Evolutionary conservation across 192 early-diverging fungal species (phyloP).

Genomic region (Coemansia guatemalensis): DNA sequence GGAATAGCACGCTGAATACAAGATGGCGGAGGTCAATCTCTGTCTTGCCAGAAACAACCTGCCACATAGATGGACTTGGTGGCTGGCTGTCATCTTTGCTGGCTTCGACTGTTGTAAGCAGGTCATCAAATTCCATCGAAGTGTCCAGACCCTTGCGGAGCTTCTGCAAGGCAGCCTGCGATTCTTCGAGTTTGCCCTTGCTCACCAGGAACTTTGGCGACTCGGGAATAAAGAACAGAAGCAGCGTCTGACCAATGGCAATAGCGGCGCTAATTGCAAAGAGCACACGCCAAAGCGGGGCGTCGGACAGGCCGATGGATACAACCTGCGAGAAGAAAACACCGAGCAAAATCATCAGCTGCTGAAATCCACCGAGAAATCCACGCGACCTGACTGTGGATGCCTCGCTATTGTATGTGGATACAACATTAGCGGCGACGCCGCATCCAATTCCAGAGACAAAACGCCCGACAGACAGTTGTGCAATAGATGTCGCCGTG

Average conservation of each 20-base stretch:
- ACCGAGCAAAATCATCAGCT: constrained; percentile 80
- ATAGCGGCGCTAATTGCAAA: constrained; percentile 61
- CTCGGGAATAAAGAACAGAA: constrained; percentile 76
- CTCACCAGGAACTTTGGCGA: constrained; percentile 70
- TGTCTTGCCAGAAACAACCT: constrained; percentile 45
- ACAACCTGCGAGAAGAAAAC: constrained; percentile 73
- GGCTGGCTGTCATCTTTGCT: constrained; percentile 21
- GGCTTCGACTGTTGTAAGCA: constrained; percentile 48
- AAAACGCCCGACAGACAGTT: constrained; percentile 69
- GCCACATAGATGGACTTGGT: constrained; percentile 33
- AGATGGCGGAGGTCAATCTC: constrained; percentile 60
- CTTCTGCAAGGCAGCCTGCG: constrained; percentile 53
- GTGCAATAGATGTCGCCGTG: constrained; percentile 51
- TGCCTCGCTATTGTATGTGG: constrained; percentile 79
- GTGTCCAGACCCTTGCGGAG: constrained; percentile 56
- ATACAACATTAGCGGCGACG: constrained; percentile 70
- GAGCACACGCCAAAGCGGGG: constrained; percentile 71
- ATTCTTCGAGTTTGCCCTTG: constrained; percentile 57
- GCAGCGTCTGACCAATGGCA: constrained; percentile 61
- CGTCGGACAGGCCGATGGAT: constrained; percentile 62
- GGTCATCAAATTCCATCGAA: constrained; percentile 59
- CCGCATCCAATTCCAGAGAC: constrained; percentile 78
- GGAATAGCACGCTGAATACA: constrained; percentile 62
- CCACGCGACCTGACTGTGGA: constrained; percentile 70
- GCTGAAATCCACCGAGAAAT: constrained; percentile 74